phyloP scores from a whole-genome alignment of 305 asterid species.

The Vinca major region DNA sequence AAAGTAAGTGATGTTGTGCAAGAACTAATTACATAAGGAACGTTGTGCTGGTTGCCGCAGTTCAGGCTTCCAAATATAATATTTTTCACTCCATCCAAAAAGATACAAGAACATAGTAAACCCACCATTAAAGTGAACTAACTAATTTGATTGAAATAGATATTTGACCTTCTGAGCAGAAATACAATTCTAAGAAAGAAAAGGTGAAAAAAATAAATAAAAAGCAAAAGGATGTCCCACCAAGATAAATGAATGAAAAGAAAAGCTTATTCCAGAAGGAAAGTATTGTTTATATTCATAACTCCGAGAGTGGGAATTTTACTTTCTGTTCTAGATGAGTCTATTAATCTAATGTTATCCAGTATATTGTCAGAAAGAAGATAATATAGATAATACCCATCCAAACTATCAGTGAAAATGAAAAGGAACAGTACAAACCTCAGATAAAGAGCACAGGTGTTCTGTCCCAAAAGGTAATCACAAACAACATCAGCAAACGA shows the following conservation, averaged over 20 bases:
- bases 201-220: neutral
- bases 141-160: neutral
- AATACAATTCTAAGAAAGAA: neutral
- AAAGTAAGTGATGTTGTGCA: neutral
- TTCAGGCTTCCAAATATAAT: neutral
- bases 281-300: neutral
- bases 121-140: neutral
- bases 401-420: slow-evolving; percentile 8
- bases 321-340: neutral
- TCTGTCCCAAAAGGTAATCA: slow-evolving; percentile 75
- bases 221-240: neutral
- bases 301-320: neutral
- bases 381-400: neutral
- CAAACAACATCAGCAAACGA: slow-evolving; percentile 70
- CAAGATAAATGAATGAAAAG: neutral
- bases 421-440: slow-evolving; percentile 39
- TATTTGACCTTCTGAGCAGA: neutral
- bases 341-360: neutral
- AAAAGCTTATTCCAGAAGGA: neutral
- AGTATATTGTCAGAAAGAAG: neutral
- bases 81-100: neutral
- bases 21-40: neutral
- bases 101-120: neutral
- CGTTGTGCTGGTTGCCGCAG: neutral
- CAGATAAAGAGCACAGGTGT: slow-evolving; percentile 76